phyloP scores from a whole-genome alignment of 208 protist species.

The Acanthamoeba triangularis region DNA sequence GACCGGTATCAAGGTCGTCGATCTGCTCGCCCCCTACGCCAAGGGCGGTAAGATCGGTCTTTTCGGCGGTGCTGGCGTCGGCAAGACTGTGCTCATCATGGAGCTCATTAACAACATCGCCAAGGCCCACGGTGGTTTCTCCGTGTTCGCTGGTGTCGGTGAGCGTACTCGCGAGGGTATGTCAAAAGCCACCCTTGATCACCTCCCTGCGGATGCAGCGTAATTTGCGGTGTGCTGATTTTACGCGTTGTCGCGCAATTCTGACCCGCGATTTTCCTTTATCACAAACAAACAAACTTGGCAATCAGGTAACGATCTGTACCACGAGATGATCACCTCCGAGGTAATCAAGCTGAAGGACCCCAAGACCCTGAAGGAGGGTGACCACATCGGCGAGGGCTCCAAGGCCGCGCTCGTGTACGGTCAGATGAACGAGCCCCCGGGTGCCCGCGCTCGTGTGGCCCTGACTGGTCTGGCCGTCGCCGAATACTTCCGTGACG shows the following conservation, averaged over 20 bases:
- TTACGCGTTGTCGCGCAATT: too few relatives aligned
- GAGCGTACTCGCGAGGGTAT: slow-evolving; percentile 98
- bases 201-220: too few relatives aligned
- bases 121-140: slow-evolving; percentile 99
- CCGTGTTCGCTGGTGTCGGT: slow-evolving; percentile 99
- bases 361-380: slow-evolving; percentile 90
- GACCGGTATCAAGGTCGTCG: slow-evolving; percentile 99
- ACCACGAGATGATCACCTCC: slow-evolving; percentile 99
- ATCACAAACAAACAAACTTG: too few relatives aligned
- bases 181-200: too few relatives aligned
- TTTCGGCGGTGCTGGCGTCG: slow-evolving; percentile 99
- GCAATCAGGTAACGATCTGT: slow-evolving; percentile 96
- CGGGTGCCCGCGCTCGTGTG: slow-evolving; percentile 98
- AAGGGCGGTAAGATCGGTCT: slow-evolving; percentile 99
- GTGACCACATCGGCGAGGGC: slow-evolving; percentile 94
- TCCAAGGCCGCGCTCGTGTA: slow-evolving; percentile 99
- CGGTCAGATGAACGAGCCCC: slow-evolving; percentile 99
- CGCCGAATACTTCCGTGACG: slow-evolving; percentile 99
- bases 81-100: slow-evolving; percentile 99
- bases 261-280: too few relatives aligned
- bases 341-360: slow-evolving; percentile 89
- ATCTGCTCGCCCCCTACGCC: slow-evolving; percentile 98
- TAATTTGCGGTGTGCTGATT: too few relatives aligned
- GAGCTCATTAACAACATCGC: slow-evolving; percentile 99
- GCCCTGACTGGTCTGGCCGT: slow-evolving; percentile 98